A percentile compares a stretch with the other conserved stretches of the same genome.
phyloP scores from a whole-genome alignment of 352 stramenopile species.

The Globisporangium emineosum region DNA sequence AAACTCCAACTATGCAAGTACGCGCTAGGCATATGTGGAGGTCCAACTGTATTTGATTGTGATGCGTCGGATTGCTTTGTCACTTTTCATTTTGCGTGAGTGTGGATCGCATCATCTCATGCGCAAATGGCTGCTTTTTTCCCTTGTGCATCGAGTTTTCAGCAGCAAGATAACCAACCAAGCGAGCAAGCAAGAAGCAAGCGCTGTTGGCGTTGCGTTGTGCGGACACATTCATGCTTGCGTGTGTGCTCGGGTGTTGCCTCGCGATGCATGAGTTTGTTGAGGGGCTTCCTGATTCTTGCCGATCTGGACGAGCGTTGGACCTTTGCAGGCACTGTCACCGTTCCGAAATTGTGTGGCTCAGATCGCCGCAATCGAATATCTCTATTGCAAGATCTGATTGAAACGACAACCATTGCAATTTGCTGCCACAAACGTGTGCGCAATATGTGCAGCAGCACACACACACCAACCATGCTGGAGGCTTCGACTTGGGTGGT shows the following conservation, averaged over 20 bases:
- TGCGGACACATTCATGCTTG: background rate
- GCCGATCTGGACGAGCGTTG: background rate
- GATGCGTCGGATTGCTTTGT: too few relatives aligned
- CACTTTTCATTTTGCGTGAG: too few relatives aligned
- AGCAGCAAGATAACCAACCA: background rate
- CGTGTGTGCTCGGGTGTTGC: background rate
- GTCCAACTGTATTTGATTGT: background rate
- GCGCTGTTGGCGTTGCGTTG: background rate
- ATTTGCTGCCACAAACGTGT: too few relatives aligned
- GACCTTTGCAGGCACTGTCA: background rate
- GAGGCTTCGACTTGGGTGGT: background rate
- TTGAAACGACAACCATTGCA: too few relatives aligned
- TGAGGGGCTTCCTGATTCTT: background rate
- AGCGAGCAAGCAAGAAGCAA: background rate
- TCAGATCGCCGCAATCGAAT: slow-evolving; percentile 1
- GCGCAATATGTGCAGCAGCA: too few relatives aligned
- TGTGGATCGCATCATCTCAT: too few relatives aligned
- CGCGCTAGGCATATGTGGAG: too few relatives aligned
- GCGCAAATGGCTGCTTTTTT: background rate
- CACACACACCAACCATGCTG: background rate
- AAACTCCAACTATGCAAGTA: too few relatives aligned
- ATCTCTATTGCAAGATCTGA: background rate
- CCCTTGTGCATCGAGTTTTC: background rate
- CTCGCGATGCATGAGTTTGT: background rate
- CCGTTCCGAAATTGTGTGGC: background rate